Evolutionary conservation across 169 alveolate genomes (phyloP).

Genomic region (Plasmodium chabaudi): DNA sequence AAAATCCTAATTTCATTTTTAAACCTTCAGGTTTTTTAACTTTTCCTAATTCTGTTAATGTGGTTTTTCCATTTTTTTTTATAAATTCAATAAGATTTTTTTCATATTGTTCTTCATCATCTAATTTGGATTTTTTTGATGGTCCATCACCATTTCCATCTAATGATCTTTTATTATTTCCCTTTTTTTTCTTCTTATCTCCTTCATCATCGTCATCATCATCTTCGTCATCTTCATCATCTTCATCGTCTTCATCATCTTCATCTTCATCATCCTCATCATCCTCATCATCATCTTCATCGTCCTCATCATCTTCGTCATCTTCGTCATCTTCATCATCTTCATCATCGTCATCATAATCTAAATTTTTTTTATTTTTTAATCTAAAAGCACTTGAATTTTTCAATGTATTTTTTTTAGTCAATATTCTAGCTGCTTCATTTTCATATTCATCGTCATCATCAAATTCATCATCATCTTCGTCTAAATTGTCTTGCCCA

Average conservation of each 20-base stretch:
- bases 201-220: slow-evolving; percentile 81
- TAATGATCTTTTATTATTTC: slow-evolving; percentile 68
- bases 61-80: slow-evolving; percentile 88
- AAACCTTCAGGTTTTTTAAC: slow-evolving; percentile 88
- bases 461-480: slow-evolving; percentile 85
- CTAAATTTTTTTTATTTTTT: slow-evolving; percentile 55
- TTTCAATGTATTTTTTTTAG: slow-evolving; percentile 75
- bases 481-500: slow-evolving; percentile 90
- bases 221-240: slow-evolving; percentile 81
- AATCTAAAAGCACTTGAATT: slow-evolving; percentile 42
- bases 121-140: slow-evolving; percentile 59
- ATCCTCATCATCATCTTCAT: slow-evolving; percentile 76
- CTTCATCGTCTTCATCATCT: slow-evolving; percentile 81
- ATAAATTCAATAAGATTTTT: slow-evolving; percentile 82
- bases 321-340: slow-evolving; percentile 79
- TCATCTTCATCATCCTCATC: slow-evolving; percentile 83
- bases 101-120: slow-evolving; percentile 77
- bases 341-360: slow-evolving; percentile 79
- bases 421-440: slow-evolving; percentile 84
- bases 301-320: slow-evolving; percentile 74
- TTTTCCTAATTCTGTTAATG: slow-evolving; percentile 86
- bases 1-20: slow-evolving; percentile 83
- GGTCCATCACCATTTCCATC: slow-evolving; percentile 63
- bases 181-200: slow-evolving; percentile 84
- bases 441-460: slow-evolving; percentile 85